These are phyloP conservation scores for Mycena amicta DNA, from an alignment of 768 basidiomycete genomes.

Conservation along the genomic window DNA sequence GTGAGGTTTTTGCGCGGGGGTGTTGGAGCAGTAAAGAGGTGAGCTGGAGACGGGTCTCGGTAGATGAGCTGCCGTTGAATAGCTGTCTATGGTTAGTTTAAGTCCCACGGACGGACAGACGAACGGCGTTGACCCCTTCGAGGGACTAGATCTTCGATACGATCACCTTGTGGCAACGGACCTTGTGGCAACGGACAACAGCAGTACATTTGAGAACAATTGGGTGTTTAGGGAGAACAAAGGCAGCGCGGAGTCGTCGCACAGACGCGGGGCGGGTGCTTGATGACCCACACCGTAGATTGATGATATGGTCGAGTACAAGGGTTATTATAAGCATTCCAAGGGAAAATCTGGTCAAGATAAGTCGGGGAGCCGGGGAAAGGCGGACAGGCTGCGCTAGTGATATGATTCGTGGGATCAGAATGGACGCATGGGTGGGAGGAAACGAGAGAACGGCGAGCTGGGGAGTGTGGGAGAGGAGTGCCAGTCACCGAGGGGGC, in stretches of 20 bases:
- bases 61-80: background rate
- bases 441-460: slow-evolving; percentile 10
- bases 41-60: slow-evolving; percentile 12
- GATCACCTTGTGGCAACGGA: slow-evolving; percentile 9
- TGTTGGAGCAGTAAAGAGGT: background rate
- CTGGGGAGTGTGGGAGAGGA: no score
- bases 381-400: slow-evolving; percentile 5
- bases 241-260: background rate
- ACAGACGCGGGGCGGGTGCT: slow-evolving; percentile 11
- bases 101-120: slow-evolving; percentile 16
- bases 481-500: background rate
- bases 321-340: slow-evolving; percentile 20
- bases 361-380: slow-evolving; percentile 19
- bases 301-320: slow-evolving; percentile 13
- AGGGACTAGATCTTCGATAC: slow-evolving; percentile 11
- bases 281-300: slow-evolving; percentile 5
- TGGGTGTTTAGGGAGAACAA: background rate
- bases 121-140: slow-evolving; percentile 1
- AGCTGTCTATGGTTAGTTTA: background rate
- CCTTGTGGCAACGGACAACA: slow-evolving; percentile 5
- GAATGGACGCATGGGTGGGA: slow-evolving; percentile 18
- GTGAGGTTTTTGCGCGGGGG: background rate
- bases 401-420: slow-evolving; percentile 19
- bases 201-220: slow-evolving; percentile 4
- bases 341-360: slow-evolving; percentile 19